Evolutionary conservation across 2,329 filamentous ascomycete genomes (phyloP).

Genomic region (Diaporthe amygdali): DNA sequence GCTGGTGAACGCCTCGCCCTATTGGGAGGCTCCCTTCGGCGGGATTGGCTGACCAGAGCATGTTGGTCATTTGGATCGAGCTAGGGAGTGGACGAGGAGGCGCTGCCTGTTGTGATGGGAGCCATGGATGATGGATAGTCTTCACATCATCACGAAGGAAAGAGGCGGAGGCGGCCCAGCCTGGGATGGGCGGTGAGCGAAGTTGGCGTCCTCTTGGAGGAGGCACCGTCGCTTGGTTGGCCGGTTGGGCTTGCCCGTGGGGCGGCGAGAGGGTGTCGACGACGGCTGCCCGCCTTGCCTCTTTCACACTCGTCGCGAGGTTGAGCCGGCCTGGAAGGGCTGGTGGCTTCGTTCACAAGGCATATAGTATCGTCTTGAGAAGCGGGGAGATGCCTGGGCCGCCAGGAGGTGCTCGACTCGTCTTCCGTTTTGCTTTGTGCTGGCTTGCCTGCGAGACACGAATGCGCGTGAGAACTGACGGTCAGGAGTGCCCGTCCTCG

Average conservation of each 20-base stretch:
- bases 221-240: neutral
- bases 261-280: neutral
- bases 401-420: no score
- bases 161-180: neutral
- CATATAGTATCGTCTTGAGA: neutral
- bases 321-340: neutral
- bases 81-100: neutral
- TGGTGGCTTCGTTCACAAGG: neutral
- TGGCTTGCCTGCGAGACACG: neutral
- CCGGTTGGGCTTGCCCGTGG: neutral
- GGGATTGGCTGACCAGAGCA: neutral
- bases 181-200: neutral
- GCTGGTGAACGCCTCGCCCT: neutral
- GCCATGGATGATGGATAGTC: neutral
- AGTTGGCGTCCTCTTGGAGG: neutral
- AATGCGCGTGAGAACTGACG: neutral
- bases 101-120: neutral
- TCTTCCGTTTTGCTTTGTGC: neutral
- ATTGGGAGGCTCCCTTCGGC: neutral
- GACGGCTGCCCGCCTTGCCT: neutral
- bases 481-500: neutral
- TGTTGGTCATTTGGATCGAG: neutral
- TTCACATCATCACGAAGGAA: neutral
- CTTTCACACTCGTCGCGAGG: neutral
- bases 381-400: neutral